phyloP scores from a whole-genome alignment of 2,329 filamentous ascomycete species.

The Aphanocladium album region DNA sequence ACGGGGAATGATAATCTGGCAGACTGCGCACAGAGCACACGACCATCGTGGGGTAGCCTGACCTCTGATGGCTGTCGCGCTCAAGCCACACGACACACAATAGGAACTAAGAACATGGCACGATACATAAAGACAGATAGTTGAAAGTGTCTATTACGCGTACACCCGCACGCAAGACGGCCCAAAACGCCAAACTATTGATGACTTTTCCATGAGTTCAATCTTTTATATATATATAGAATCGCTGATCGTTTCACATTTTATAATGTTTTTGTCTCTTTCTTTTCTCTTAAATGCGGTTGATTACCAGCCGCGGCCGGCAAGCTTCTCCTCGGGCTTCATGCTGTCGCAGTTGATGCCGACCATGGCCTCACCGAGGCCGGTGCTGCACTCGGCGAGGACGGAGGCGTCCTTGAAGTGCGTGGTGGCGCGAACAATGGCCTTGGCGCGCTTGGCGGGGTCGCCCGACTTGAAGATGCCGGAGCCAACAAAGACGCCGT shows the following conservation, averaged over 20 bases:
- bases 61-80: too few species aligned
- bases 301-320: slow-evolving; percentile 74
- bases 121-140: background rate
- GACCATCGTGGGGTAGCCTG: too few species aligned
- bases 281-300: background rate
- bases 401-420: slow-evolving; percentile 84
- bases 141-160: slow-evolving; percentile 1
- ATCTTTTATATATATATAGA: background rate
- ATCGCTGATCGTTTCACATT: background rate
- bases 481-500: slow-evolving; percentile 93
- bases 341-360: slow-evolving; percentile 83
- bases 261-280: background rate
- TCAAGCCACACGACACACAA: too few species aligned
- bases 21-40: too few species aligned
- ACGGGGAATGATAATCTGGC: too few species aligned
- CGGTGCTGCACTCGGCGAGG: slow-evolving; percentile 79
- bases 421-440: slow-evolving; percentile 90
- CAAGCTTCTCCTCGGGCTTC: slow-evolving; percentile 74
- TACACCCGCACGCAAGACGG: background rate
- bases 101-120: background rate
- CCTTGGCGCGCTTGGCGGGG: slow-evolving; percentile 81
- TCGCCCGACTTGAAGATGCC: slow-evolving; percentile 98
- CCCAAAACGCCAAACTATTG: background rate
- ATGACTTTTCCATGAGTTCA: background rate
- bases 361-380: slow-evolving; percentile 96